These are phyloP conservation scores for Hypoxylon crocopeplum DNA, from an alignment of 495 filamentous ascomycete species.

Conservation along the genomic window DNA sequence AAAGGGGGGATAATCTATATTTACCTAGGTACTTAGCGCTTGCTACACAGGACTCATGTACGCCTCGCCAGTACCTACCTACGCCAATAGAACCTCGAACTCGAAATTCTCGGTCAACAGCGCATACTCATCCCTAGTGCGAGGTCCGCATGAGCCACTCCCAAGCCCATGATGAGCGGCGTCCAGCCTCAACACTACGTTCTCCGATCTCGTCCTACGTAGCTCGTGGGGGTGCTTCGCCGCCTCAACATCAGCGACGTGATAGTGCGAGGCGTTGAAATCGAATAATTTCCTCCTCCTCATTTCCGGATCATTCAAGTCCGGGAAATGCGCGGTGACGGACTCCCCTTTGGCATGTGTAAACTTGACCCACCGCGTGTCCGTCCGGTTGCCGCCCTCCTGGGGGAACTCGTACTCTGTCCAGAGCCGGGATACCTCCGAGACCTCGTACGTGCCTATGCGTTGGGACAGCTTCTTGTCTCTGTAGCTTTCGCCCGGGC, in stretches of 20 bases:
- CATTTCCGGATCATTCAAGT: constrained; percentile 23
- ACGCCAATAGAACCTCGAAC: constrained; percentile 36
- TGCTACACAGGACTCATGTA: no score
- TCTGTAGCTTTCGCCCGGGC: constrained; percentile 67
- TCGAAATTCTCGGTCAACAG: constrained; percentile 40
- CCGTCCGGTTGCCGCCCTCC: constrained; percentile 67
- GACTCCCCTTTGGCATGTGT: constrained; percentile 44
- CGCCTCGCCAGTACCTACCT: no score
- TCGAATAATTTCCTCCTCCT: constrained; percentile 51
- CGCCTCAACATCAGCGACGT: constrained; percentile 53
- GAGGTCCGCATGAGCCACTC: constrained; percentile 67
- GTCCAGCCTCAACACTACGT: constrained; percentile 64
- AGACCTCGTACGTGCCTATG: constrained; percentile 55
- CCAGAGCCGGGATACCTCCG: constrained; percentile 53
- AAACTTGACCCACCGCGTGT: constrained; percentile 60
- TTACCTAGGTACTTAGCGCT: no score
- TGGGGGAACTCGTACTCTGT: constrained; percentile 69
- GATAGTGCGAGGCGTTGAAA: constrained; percentile 61
- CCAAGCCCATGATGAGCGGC: constrained; percentile 62
- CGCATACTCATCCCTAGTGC: constrained; percentile 59
- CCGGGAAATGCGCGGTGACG: constrained; percentile 41
- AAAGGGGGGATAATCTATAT: no score
- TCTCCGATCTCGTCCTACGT: constrained; percentile 51
- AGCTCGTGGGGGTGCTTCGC: constrained; percentile 68
- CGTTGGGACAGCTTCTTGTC: constrained; percentile 66